Evolutionary conservation across 1,284 basidiomycete species (phyloP).

Genomic region (Boletellus deceptivus): DNA sequence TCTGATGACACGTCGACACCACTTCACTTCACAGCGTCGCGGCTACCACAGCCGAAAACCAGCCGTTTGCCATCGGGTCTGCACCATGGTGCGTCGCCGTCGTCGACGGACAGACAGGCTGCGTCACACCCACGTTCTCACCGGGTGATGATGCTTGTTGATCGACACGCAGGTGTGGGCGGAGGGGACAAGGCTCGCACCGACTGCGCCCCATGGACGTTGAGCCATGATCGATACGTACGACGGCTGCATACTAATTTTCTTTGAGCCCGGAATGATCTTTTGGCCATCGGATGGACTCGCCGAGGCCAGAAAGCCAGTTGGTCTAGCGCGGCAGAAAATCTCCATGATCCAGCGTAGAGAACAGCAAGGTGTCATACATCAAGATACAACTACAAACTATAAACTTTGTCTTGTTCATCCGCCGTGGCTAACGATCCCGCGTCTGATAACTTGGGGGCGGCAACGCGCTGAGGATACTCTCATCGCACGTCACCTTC

Average conservation of each 20-base stretch:
- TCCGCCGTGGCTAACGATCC: background rate
- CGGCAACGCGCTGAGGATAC: conserved; percentile 11
- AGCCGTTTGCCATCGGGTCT: background rate
- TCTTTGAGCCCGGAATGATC: too few species aligned
- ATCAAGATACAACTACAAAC: background rate
- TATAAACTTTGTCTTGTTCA: background rate
- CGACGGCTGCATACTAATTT: background rate
- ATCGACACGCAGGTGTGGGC: conserved; percentile 21
- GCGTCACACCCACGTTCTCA: conserved; percentile 17
- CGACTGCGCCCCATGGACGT: conserved; percentile 10
- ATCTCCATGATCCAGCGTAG: too few species aligned
- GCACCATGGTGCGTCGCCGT: conserved; percentile 4
- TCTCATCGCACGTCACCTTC: background rate
- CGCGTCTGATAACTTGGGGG: conserved; percentile 21
- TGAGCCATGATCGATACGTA: conserved; percentile 11
- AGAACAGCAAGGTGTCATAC: background rate
- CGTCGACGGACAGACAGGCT: conserved; percentile 22
- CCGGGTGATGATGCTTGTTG: conserved; percentile 26
- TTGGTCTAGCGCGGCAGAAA: too few species aligned
- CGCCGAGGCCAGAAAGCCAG: too few species aligned
- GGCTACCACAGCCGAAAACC: background rate
- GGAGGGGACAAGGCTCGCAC: conserved; percentile 4
- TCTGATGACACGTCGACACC: background rate
- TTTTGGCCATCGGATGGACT: too few species aligned
- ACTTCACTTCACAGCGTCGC: background rate